Base-by-base conservation (phyloP, 495 filamentous ascomycete species). In the Hapsidospora chrysogenum region DNA sequence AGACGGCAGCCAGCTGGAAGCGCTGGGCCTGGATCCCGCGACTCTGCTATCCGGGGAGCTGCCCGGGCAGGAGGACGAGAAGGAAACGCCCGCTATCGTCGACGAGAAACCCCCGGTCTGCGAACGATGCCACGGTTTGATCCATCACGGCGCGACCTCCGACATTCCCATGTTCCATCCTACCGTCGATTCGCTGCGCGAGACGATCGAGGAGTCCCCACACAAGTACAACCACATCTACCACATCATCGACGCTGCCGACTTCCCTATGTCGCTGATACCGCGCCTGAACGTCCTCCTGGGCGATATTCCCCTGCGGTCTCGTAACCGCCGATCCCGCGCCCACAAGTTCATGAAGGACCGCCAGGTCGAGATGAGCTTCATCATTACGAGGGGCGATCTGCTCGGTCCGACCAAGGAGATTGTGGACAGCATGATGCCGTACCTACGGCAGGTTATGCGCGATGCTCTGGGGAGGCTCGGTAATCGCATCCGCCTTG, bases 231-330 rank as follows among this genome's bases (percentile, higher is more conserved):
- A 96, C 49, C 85, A 92, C 45, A 70, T 99, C 36, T 99, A 95
- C 52, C 86, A 95, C 52, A 66, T 99, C n/a, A 48, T 96, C n/a
- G 89, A 99, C 48, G 89, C 89, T 3, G 92, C 85, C 11, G 89
- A 99, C 50, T 94, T 99, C 42, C 89, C 89, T 15, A 76, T 99
- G 65, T 92, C 87, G 2, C 51, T 99, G 8, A 54, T 93, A 5
- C 76, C 80, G 2, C 65, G 70, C 28, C 51, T 73, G 8, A 50
- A 56, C 3, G 42, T 53, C 1, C 38, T 66, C 2, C 63, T 96
- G 1, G 60, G 69, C 2, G 43, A 78, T 1, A 62, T 72, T 33
- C 71, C 74, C 8, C 64, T 82, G 39, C 70, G 85, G 37, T 76
- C 81, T 0, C 64, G 64, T 22, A 95, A 95, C 45, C 72, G 86